Conservation (phyloP, 306 rosid species). For the Psophocarpus tetragonolobus region DNA sequence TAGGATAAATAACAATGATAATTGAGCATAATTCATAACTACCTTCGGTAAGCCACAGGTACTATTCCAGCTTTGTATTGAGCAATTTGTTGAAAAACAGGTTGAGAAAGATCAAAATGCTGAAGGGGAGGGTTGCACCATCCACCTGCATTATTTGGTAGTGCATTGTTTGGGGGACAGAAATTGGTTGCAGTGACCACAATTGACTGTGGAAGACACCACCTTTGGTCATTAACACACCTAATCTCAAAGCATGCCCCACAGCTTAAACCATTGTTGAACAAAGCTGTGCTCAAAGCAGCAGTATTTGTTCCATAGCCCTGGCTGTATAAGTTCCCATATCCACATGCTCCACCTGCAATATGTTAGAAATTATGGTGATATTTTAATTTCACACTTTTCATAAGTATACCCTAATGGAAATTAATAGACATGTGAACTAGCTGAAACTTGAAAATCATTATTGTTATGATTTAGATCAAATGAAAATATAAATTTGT, state of each 20-base stretch:
- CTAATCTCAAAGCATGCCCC: conserved; percentile 78
- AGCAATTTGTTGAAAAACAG: conserved; percentile 67
- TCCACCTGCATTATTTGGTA: conserved; percentile 72
- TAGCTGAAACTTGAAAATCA: too few species aligned
- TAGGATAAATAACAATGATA: background rate
- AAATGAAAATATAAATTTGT: too few species aligned
- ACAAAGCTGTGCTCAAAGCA: conserved; percentile 74
- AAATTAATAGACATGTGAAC: too few species aligned
- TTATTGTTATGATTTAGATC: too few species aligned
- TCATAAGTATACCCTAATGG: too few species aligned
- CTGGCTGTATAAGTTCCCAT: conserved; percentile 72
- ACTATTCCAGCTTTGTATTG: conserved; percentile 72
- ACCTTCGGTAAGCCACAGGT: conserved; percentile 71
- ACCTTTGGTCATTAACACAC: conserved; percentile 57
- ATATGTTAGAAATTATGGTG: background rate
- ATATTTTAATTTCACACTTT: too few species aligned
- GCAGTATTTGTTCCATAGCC: conserved; percentile 81
- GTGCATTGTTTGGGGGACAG: conserved; percentile 78
- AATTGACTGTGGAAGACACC: conserved; percentile 64
- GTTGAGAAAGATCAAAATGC: conserved; percentile 83
- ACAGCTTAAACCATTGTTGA: conserved; percentile 72
- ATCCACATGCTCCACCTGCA: conserved; percentile 84
- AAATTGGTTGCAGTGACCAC: conserved; percentile 78
- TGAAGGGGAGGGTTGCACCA: conserved; percentile 91
- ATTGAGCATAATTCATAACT: background rate